Evolutionary conservation across 2,329 filamentous ascomycete species (phyloP).

Genomic region (Fusarium humuli): DNA sequence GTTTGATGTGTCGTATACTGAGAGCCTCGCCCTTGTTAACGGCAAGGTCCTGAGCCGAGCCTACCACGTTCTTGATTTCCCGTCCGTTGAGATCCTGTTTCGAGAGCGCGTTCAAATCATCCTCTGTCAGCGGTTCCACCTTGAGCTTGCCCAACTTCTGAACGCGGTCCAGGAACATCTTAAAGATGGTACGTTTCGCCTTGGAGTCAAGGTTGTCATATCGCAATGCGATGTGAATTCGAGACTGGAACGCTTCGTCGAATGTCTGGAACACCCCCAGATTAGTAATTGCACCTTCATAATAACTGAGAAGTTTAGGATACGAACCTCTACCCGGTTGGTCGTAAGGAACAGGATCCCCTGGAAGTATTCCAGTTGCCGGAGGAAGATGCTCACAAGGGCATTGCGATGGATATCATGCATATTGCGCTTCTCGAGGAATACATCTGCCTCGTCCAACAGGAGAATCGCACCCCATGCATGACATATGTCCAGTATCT

Average conservation of each 20-base stretch:
- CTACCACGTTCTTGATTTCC: slow-evolving; percentile 89
- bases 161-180: slow-evolving; percentile 83
- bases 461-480: slow-evolving; percentile 87
- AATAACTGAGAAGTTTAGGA: background rate
- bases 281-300: slow-evolving; percentile 1
- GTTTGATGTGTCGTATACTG: slow-evolving; percentile 81
- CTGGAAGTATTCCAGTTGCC: slow-evolving; percentile 90
- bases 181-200: slow-evolving; percentile 84
- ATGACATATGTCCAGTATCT: slow-evolving; percentile 87
- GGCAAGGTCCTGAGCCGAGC: slow-evolving; percentile 84
- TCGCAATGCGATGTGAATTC: slow-evolving; percentile 85
- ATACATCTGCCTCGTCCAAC: slow-evolving; percentile 87
- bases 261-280: slow-evolving; percentile 69
- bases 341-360: slow-evolving; percentile 92
- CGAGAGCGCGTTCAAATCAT: slow-evolving; percentile 74
- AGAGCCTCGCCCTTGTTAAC: slow-evolving; percentile 78
- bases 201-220: slow-evolving; percentile 80
- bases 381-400: slow-evolving; percentile 87
- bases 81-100: slow-evolving; percentile 72
- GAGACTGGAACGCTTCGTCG: slow-evolving; percentile 88
- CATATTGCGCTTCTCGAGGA: slow-evolving; percentile 84
- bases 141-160: slow-evolving; percentile 71
- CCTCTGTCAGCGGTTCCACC: slow-evolving; percentile 71
- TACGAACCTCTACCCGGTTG: slow-evolving; percentile 77
- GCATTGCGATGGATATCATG: slow-evolving; percentile 88